phyloP scores from a whole-genome alignment of 2,329 filamentous ascomycete species.

The Sordariomycetes sp. region DNA sequence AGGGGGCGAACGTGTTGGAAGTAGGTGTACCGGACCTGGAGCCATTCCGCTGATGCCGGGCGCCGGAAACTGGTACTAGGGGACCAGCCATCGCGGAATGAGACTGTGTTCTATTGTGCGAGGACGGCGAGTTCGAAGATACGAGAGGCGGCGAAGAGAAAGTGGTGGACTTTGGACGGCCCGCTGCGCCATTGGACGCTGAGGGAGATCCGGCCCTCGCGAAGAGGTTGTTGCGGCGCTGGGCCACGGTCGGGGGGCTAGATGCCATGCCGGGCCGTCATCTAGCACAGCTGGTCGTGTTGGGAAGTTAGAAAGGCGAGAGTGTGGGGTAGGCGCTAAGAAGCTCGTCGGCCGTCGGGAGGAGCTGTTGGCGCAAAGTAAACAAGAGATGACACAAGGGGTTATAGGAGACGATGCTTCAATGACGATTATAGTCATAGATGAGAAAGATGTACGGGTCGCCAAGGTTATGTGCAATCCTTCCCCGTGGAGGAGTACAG shows the following conservation, averaged over 20 bases:
- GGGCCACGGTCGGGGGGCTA: constrained; percentile 27
- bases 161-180: constrained; percentile 63
- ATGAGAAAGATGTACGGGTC: not conserved
- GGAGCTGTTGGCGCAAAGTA: constrained; percentile 20
- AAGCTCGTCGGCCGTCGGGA: not conserved
- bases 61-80: constrained; percentile 13
- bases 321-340: not conserved
- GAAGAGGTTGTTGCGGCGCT: constrained; percentile 74
- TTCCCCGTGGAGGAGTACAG: not conserved
- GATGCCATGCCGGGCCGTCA: constrained; percentile 28
- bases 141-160: constrained; percentile 46
- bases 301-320: not conserved
- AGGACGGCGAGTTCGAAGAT: constrained; percentile 22
- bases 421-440: not conserved
- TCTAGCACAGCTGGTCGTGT: not conserved
- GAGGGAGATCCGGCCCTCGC: constrained; percentile 56
- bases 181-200: constrained; percentile 35
- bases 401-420: not conserved
- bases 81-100: not conserved
- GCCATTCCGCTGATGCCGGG: constrained; percentile 33
- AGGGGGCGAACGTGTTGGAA: constrained; percentile 82
- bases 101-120: constrained; percentile 59
- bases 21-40: constrained; percentile 52
- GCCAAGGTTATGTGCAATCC: not conserved
- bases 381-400: not conserved